Evolutionary conservation across 306 rosid genomes (phyloP), one percentile per base, ranked within the genome.

Genomic region (Quercus cerris): DNA sequence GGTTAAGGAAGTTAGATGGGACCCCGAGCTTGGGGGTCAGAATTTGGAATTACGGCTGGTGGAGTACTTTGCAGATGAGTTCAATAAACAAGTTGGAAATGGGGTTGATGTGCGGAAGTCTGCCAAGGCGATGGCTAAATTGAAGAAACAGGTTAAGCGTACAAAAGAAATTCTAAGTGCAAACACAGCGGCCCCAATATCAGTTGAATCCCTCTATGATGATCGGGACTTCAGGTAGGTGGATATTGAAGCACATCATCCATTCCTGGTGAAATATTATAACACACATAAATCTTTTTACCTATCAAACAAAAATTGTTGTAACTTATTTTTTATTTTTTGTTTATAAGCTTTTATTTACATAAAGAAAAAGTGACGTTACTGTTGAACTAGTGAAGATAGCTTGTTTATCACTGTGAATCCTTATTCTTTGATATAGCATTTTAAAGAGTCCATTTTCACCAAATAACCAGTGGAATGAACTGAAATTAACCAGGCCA

Each of bases 1-100:
- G 98, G 98, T 95, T 75, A 90, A 91, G 93, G 99, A 95, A 80
- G 96, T 95, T n/a, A 89, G 93, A 74, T 95, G 99, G 99, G 84
- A 86, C 82, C 88, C 99, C 11, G 94, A 91, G 79, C 87, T 95
- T 71, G 99, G 99, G 69, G 99, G 99, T 70, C 98, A 91, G 88
- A 76, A 85, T 70, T 84, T 93, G 97, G 99, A 95, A 80, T 28
- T 93, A 74, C 89, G 92, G 56, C 83, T 95, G 86, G 98, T 95
- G 59, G 99, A 95, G 80, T 79, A 93, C 85, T 95, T 95, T 81
- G 98, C 98, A 23, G 85, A 84, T 68, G 94, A 95, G 88, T 93
- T 95, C 87, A 95, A 95, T 80, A 86, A 87, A 81, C 94, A 95
- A 87, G 90, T 89, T 80, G 99, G 97, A 49, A 87, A 84, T 61